Conservation (phyloP, 2,329 filamentous ascomycete genomes). For the Talaromyces sp. region DNA sequence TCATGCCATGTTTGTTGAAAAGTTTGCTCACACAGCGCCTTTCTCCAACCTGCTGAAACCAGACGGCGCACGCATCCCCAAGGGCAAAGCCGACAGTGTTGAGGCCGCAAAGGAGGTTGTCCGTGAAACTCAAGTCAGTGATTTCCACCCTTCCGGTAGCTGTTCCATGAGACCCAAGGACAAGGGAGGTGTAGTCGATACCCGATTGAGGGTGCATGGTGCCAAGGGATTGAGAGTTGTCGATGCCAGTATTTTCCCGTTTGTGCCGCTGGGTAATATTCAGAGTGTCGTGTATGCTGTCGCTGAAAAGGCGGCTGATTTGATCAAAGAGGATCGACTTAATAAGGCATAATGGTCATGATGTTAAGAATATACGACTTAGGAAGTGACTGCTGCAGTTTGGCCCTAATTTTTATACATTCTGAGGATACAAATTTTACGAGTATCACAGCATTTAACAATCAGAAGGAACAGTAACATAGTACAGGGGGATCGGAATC, state of each 20-base stretch:
- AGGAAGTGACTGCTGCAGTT: not conserved
- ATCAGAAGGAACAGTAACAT: too few relatives aligned
- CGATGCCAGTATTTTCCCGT: constrained; percentile 45
- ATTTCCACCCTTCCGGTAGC: constrained; percentile 31
- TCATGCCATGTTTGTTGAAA: constrained; percentile 16
- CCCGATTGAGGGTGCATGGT: constrained; percentile 31
- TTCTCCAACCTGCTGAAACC: constrained; percentile 17
- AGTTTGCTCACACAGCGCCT: constrained; percentile 8
- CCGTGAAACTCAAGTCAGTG: constrained; percentile 47
- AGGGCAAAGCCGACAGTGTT: constrained; percentile 11
- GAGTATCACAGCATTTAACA: too few relatives aligned
- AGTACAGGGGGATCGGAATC: too few relatives aligned
- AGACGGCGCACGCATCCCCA: constrained; percentile 8
- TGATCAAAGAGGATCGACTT: constrained; percentile 32
- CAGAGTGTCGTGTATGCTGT: constrained; percentile 38
- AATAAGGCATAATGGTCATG: not conserved
- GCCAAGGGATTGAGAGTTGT: constrained; percentile 53
- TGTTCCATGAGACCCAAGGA: constrained; percentile 34
- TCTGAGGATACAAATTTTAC: too few relatives aligned
- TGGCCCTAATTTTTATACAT: too few relatives aligned
- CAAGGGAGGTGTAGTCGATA: constrained; percentile 32
- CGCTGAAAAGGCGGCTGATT: constrained; percentile 32
- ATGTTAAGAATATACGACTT: not conserved
- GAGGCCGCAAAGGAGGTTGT: constrained; percentile 35
- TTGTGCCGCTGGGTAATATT: constrained; percentile 37